Percentiles rank a stretch among this genome's conserved stretches.
Conservation (phyloP, 441 rosid species). For the Francoa sonchifolia region DNA sequence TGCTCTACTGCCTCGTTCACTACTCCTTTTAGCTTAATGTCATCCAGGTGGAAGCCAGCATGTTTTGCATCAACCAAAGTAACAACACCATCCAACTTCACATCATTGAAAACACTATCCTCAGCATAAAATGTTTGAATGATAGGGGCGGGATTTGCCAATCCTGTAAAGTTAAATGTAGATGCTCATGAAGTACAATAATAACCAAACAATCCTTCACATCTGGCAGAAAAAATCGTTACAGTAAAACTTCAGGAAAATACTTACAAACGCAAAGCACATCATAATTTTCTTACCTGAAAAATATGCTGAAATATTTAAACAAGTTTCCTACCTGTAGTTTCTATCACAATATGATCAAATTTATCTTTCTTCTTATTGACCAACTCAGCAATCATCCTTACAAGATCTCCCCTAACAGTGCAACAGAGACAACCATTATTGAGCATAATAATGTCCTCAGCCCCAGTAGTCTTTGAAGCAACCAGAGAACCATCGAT, state of each 20-base stretch:
- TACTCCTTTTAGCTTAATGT: slow-evolving; percentile 77
- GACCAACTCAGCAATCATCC: slow-evolving; percentile 81
- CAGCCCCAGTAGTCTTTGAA: slow-evolving; percentile 72
- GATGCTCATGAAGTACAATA: neutral
- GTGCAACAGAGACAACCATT: slow-evolving; percentile 94
- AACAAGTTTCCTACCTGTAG: slow-evolving; percentile 46
- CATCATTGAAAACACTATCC: slow-evolving; percentile 67
- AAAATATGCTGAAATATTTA: no score
- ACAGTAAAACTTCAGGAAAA: neutral
- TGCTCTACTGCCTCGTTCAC: slow-evolving; percentile 96
- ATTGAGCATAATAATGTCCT: slow-evolving; percentile 83
- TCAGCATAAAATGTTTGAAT: slow-evolving; percentile 95
- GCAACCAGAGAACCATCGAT: slow-evolving; percentile 91
- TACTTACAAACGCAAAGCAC: neutral
- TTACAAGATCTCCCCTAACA: slow-evolving; percentile 92
- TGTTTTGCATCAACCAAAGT: slow-evolving; percentile 96
- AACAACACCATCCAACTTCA: slow-evolving; percentile 92
- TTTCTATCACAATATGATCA: slow-evolving; percentile 88
- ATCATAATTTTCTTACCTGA: neutral
- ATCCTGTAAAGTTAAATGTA: slow-evolving; percentile 35
- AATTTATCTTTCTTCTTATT: slow-evolving; percentile 48
- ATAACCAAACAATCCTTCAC: neutral
- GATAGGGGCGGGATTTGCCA: slow-evolving; percentile 94
- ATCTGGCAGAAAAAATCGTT: neutral
- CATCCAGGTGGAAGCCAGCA: slow-evolving; percentile 66